These are phyloP conservation scores for Excoecaria cochinchinensis DNA, from an alignment of 345 rosid species.

Conservation along the genomic window DNA sequence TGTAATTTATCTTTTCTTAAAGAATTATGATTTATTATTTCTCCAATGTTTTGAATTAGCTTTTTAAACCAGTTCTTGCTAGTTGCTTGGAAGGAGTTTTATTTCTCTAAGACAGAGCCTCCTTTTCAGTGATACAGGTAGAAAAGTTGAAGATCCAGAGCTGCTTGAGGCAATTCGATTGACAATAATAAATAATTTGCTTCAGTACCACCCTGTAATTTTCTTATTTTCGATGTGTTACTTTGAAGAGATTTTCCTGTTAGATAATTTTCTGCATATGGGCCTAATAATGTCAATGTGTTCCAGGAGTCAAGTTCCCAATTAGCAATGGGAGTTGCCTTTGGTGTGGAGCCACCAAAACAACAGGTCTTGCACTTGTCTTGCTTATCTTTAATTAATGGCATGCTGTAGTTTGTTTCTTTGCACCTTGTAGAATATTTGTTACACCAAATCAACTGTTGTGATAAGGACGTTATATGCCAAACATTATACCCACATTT, in stretches of 20 bases:
- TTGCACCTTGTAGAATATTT: neutral
- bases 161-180: slow-evolving; percentile 94
- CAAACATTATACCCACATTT: no score
- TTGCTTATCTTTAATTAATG: neutral
- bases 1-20: neutral
- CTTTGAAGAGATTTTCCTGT: slow-evolving; percentile 1
- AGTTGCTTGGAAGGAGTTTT: slow-evolving; percentile 3
- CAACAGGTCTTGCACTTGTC: slow-evolving; percentile 41
- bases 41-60: neutral
- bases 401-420: slow-evolving; percentile 15
- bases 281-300: slow-evolving; percentile 21
- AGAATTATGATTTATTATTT: neutral
- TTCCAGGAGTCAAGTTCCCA: slow-evolving; percentile 94
- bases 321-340: slow-evolving; percentile 93
- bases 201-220: slow-evolving; percentile 90
- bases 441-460: neutral
- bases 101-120: slow-evolving; percentile 16
- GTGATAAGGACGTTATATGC: neutral
- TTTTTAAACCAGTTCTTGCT: slow-evolving; percentile 1
- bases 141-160: slow-evolving; percentile 95
- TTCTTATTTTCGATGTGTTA: slow-evolving; percentile 7
- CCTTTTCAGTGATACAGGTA: slow-evolving; percentile 70
- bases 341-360: slow-evolving; percentile 78
- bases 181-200: slow-evolving; percentile 85
- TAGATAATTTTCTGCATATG: slow-evolving; percentile 5